Evolutionary conservation across 1,139 yeast species (phyloP).

Genomic region (Saccharomyces hybrid): DNA sequence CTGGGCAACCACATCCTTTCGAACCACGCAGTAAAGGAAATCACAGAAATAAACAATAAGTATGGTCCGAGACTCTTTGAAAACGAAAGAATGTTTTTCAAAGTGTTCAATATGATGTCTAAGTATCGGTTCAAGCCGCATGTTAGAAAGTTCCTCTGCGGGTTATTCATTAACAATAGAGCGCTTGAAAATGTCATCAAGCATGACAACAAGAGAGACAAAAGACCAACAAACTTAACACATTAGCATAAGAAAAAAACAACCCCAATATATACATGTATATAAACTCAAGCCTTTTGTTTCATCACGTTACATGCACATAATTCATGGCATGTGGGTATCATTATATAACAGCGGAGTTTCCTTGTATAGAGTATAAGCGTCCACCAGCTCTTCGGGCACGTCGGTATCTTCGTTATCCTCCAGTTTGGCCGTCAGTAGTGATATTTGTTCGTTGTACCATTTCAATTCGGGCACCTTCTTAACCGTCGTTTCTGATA

Average conservation of each 20-base stretch:
- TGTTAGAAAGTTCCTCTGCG: constrained; percentile 61
- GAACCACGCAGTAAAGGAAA: constrained; percentile 55
- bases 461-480: constrained; percentile 23
- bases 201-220: constrained; percentile 33
- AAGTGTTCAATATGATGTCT: constrained; percentile 56
- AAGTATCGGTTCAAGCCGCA: constrained; percentile 57
- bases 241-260: neutral
- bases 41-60: constrained; percentile 47
- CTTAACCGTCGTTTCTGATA: constrained; percentile 15
- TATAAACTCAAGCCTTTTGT: neutral
- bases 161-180: constrained; percentile 50
- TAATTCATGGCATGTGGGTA: neutral
- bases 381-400: constrained; percentile 23
- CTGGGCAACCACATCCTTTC: constrained; percentile 57
- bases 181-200: constrained; percentile 49
- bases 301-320: neutral
- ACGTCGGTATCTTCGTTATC: constrained; percentile 14
- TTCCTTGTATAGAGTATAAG: constrained; percentile 23
- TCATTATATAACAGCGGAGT: constrained; percentile 28
- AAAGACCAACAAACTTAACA: neutral
- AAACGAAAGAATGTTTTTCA: constrained; percentile 48
- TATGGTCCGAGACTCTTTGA: constrained; percentile 48
- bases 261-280: neutral
- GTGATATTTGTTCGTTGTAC: constrained; percentile 22
- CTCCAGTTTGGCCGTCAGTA: constrained; percentile 8